These are phyloP conservation scores for Harringtonia aguacate DNA, from an alignment of 2,329 filamentous ascomycete species.

Conservation along the genomic window DNA sequence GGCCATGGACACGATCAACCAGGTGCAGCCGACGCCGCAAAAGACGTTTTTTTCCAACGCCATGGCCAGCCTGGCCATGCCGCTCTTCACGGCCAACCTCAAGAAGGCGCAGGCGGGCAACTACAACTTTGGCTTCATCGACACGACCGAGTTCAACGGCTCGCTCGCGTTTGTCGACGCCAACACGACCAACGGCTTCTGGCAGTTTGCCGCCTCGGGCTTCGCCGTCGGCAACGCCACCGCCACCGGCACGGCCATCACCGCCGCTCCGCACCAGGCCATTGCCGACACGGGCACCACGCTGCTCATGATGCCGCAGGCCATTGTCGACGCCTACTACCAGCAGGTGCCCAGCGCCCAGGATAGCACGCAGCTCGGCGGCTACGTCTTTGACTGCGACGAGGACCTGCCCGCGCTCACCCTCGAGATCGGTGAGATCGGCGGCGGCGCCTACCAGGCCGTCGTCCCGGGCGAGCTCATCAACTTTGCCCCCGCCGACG, in stretches of 20 bases:
- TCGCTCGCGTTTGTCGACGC: constrained; percentile 38
- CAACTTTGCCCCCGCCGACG: constrained; percentile 29
- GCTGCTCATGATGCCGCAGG: constrained; percentile 24
- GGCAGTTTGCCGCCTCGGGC: constrained; percentile 42
- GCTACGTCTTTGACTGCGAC: constrained; percentile 26
- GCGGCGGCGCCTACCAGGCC: constrained; percentile 20
- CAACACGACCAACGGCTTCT: constrained; percentile 40
- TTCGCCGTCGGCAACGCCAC: constrained; percentile 27
- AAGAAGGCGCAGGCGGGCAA: constrained; percentile 20
- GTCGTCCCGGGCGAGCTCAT: constrained; percentile 28
- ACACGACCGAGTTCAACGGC: constrained; percentile 41
- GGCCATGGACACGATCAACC: constrained; percentile 32
- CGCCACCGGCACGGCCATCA: constrained; percentile 8
- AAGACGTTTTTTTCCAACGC: constrained; percentile 30
- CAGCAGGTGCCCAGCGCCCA: constrained; percentile 22
- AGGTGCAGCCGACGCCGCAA: constrained; percentile 26
- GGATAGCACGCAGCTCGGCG: constrained; percentile 21
- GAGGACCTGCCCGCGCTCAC: constrained; percentile 22
- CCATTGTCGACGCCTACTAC: constrained; percentile 28
- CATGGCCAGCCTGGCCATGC: constrained; percentile 16
- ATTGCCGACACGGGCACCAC: constrained; percentile 33
- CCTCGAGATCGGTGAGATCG: constrained; percentile 22
- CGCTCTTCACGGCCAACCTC: constrained; percentile 22
- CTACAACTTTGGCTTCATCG: constrained; percentile 49
- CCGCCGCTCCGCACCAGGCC: constrained; percentile 17